Conservation (phyloP, 1,139 yeast species). For the Blastobotrys capitulatus region DNA sequence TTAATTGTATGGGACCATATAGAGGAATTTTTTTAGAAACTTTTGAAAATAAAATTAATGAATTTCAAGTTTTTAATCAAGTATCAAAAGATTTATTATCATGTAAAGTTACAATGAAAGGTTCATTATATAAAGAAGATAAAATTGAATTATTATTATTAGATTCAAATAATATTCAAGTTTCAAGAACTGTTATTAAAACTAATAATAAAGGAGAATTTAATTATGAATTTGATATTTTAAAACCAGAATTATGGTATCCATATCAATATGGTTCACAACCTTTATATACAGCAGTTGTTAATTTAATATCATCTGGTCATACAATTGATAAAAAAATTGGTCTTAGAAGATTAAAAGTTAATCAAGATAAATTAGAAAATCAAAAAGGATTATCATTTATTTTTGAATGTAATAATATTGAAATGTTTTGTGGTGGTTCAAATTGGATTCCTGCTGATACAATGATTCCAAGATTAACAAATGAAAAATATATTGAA, state of each 20-base stretch:
- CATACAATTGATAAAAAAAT: conserved; percentile 15
- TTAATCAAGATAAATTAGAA: conserved; percentile 34
- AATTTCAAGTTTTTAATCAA: conserved; percentile 13
- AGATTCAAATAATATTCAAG: not conserved
- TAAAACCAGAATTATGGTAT: conserved; percentile 37
- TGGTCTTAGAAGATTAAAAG: conserved; percentile 39
- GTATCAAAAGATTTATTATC: conserved; percentile 18
- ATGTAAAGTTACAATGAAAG: too few species aligned
- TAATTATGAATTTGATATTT: conserved; percentile 1
- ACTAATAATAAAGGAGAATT: conserved; percentile 2
- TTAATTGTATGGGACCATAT: conserved; percentile 18
- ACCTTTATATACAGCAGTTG: conserved; percentile 29
- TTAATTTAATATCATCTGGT: conserved; percentile 19
- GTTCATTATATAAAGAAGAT: not conserved
- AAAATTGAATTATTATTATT: not conserved
- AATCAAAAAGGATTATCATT: conserved; percentile 36
- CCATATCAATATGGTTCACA: conserved; percentile 40
- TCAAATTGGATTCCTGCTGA: conserved; percentile 48
- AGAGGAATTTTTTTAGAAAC: conserved; percentile 16
- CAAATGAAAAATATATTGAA: conserved; percentile 31
- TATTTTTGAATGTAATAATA: conserved; percentile 39
- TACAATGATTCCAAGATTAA: conserved; percentile 33
- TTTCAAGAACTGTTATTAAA: not conserved
- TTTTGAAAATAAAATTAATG: conserved; percentile 9
- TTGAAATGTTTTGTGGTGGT: conserved; percentile 38